Conservation (phyloP, 176 grass and related monocot species). For the Urochloa ruziziensis region DNA sequence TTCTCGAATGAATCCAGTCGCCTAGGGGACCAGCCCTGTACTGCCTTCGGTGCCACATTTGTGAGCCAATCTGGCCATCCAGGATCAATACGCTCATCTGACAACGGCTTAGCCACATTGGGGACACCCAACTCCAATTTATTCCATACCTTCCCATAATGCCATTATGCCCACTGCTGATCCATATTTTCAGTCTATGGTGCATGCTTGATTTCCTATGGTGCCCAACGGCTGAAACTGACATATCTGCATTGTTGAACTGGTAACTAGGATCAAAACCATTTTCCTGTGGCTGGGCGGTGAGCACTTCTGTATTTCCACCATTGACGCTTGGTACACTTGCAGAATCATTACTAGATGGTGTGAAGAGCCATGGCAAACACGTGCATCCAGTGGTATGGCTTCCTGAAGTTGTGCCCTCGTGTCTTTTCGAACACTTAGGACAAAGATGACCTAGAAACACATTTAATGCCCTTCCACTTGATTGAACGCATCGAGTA, state of each 20-base stretch:
- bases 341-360: conserved; percentile 30
- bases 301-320: background rate
- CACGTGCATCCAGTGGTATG: conserved; percentile 40
- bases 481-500: conserved; percentile 35
- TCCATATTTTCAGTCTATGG: conserved; percentile 42
- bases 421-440: conserved; percentile 47
- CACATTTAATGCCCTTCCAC: conserved; percentile 41
- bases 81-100: conserved; percentile 27
- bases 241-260: background rate
- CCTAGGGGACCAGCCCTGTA: conserved; percentile 63
- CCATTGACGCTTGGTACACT: background rate
- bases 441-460: conserved; percentile 55
- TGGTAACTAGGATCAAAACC: background rate
- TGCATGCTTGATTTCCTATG: conserved; percentile 35
- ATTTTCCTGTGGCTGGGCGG: conserved; percentile 28
- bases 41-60: conserved; percentile 64
- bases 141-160: conserved; percentile 17
- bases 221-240: conserved; percentile 23
- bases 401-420: conserved; percentile 15
- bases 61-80: conserved; percentile 81
- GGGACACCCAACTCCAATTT: conserved; percentile 23
- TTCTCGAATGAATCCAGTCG: conserved; percentile 66
- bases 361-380: conserved; percentile 34
- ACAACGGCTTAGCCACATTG: conserved; percentile 26
- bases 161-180: conserved; percentile 34